These are phyloP conservation scores for Kwoniella newhampshirensis DNA, from an alignment of 768 basidiomycete genomes.

Conservation along the genomic window DNA sequence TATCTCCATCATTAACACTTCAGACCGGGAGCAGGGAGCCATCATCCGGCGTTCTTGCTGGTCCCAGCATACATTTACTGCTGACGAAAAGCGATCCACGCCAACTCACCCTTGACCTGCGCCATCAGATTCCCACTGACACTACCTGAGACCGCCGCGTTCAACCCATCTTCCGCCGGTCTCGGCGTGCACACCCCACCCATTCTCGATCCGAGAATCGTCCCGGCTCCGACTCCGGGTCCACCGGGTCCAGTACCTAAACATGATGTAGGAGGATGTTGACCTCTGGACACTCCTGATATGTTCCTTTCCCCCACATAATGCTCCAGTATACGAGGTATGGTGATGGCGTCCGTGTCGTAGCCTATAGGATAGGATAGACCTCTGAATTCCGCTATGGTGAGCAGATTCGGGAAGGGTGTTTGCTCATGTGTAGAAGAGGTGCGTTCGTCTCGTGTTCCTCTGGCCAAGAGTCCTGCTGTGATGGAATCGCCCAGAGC, in stretches of 20 bases:
- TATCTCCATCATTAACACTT: neutral
- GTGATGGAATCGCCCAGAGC: slow-evolving; percentile 54
- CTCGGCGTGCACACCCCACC: slow-evolving; percentile 5
- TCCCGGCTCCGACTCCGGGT: too few species aligned
- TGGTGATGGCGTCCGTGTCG: slow-evolving; percentile 28
- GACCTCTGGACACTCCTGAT: slow-evolving; percentile 24
- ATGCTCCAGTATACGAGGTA: slow-evolving; percentile 30
- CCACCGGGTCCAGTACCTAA: neutral
- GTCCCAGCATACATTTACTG: neutral
- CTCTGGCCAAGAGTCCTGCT: slow-evolving; percentile 46
- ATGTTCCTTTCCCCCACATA: slow-evolving; percentile 15
- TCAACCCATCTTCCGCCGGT: slow-evolving; percentile 39
- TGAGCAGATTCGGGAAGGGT: slow-evolving; percentile 1
- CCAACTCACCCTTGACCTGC: slow-evolving; percentile 43
- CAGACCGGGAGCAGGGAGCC: too few species aligned
- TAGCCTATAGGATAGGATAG: slow-evolving; percentile 36
- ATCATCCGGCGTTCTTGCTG: neutral
- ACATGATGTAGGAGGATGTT: slow-evolving; percentile 27
- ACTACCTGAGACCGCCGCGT: slow-evolving; percentile 46
- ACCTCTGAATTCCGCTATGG: slow-evolving; percentile 36
- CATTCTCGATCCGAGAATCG: neutral
- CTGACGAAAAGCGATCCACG: neutral
- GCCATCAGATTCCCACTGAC: slow-evolving; percentile 21
- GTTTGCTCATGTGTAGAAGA: neutral
- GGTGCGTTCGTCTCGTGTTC: slow-evolving; percentile 12